Evolutionary conservation across 75 land plant species (phyloP).

Genomic region (Sequoiadendron giganteum): DNA sequence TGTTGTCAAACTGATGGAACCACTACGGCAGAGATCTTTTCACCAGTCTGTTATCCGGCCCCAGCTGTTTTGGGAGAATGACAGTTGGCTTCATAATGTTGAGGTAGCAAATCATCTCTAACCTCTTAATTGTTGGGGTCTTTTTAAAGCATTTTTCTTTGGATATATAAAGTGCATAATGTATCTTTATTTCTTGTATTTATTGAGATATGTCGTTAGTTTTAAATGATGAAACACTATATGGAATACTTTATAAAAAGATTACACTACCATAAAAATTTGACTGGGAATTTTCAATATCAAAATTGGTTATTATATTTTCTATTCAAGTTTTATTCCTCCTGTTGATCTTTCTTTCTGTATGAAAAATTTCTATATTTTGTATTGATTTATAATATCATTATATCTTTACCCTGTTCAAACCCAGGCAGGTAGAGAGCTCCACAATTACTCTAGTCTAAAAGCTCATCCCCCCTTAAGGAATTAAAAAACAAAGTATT

Average conservation of each 20-base stretch:
- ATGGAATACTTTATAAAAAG: neutral
- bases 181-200: neutral
- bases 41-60: conserved; percentile 20
- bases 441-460: neutral
- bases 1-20: conserved; percentile 13
- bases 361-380: neutral
- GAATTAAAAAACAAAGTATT: too few relatives aligned
- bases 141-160: neutral
- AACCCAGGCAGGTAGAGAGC: neutral
- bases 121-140: neutral
- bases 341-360: neutral
- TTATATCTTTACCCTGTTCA: neutral
- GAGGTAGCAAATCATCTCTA: conserved; percentile 31
- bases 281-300: neutral
- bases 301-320: neutral
- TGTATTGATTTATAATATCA: neutral
- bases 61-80: conserved; percentile 32
- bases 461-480: neutral
- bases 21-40: conserved; percentile 25
- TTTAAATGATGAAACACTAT: neutral
- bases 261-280: conserved; percentile 1
- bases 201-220: neutral
- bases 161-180: neutral
- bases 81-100: conserved; percentile 33
- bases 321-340: neutral